These are phyloP conservation scores for Magnolia officinalis DNA, from an alignment of 164 flowering plant species.

Conservation along the genomic window DNA sequence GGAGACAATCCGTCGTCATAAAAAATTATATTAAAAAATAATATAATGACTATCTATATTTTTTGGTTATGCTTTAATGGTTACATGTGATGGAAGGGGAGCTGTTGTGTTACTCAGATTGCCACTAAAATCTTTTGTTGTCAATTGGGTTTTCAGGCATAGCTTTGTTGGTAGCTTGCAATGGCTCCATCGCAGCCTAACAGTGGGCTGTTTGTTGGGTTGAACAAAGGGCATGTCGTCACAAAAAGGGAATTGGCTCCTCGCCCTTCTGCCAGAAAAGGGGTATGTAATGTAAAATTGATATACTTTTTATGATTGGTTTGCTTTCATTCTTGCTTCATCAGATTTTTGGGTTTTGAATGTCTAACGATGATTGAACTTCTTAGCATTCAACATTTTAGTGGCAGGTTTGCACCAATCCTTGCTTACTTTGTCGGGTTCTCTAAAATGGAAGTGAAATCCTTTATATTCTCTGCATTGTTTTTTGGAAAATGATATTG, in stretches of 20 bases:
- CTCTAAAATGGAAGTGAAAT: too few relatives aligned
- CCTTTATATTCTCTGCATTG: too few relatives aligned
- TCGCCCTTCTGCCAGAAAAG: conserved; percentile 35
- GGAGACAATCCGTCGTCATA: too few relatives aligned
- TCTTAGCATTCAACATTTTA: too few relatives aligned
- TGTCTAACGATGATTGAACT: too few relatives aligned
- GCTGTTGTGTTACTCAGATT: not conserved
- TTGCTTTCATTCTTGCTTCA: not conserved
- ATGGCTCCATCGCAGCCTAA: conserved; percentile 38
- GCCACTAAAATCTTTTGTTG: not conserved
- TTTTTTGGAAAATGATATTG: too few relatives aligned
- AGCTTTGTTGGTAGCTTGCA: conserved; percentile 7
- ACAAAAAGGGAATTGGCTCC: conserved; percentile 32
- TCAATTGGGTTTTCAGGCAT: not conserved
- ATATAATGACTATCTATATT: not conserved
- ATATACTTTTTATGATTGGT: not conserved
- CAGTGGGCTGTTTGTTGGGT: conserved; percentile 33
- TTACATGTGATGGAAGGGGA: not conserved
- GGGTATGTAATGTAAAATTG: conserved; percentile 18
- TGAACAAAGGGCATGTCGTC: conserved; percentile 39
- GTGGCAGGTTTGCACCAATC: too few relatives aligned
- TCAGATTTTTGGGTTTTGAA: too few relatives aligned
- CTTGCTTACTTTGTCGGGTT: too few relatives aligned
- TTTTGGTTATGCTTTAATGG: not conserved
- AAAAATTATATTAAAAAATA: too few relatives aligned